A percentile compares a stretch with the other conserved stretches of the same genome.
Conservation (phyloP, 371 early-diverging fungal genomes). For the Blyttiomyces sp. region DNA sequence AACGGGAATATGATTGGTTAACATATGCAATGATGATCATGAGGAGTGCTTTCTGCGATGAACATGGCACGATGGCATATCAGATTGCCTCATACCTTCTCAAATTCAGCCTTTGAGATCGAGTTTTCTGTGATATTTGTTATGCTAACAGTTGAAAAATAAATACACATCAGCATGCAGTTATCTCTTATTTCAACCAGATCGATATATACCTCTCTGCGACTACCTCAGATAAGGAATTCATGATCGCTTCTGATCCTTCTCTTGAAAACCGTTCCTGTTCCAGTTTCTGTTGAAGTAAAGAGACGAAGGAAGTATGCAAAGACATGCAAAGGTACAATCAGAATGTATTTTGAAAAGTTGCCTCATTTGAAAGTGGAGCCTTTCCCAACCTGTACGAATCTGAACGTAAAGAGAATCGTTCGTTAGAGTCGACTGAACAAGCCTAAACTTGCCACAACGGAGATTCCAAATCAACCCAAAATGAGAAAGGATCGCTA, state of each 20-base stretch:
- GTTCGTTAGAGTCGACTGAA: slow-evolving; percentile 15
- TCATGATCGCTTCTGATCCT: slow-evolving; percentile 75
- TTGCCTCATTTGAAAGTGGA: no score
- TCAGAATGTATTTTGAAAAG: no score
- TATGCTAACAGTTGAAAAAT: slow-evolving; percentile 31
- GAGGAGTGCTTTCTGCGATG: not conserved
- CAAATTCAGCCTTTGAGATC: slow-evolving; percentile 81
- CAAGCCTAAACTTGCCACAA: no score
- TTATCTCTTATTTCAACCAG: no score
- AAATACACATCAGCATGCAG: no score
- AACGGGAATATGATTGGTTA: no score
- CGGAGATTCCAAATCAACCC: no score
- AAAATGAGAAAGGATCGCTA: not conserved
- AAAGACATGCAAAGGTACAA: no score
- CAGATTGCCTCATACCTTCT: slow-evolving; percentile 45
- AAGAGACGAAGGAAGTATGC: no score
- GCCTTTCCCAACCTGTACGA: no score
- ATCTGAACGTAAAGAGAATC: slow-evolving; percentile 48
- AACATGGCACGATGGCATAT: not conserved
- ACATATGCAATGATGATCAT: not conserved
- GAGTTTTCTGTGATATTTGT: slow-evolving; percentile 57
- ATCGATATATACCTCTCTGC: slow-evolving; percentile 63
- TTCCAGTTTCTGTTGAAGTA: slow-evolving; percentile 71
- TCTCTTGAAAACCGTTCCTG: slow-evolving; percentile 68
- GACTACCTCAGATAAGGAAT: slow-evolving; percentile 67